A percentile compares a stretch with the other conserved stretches of the same genome.
Evolutionary conservation across 106 monocot species (phyloP).

Genomic region (Apostasia ramifera): DNA sequence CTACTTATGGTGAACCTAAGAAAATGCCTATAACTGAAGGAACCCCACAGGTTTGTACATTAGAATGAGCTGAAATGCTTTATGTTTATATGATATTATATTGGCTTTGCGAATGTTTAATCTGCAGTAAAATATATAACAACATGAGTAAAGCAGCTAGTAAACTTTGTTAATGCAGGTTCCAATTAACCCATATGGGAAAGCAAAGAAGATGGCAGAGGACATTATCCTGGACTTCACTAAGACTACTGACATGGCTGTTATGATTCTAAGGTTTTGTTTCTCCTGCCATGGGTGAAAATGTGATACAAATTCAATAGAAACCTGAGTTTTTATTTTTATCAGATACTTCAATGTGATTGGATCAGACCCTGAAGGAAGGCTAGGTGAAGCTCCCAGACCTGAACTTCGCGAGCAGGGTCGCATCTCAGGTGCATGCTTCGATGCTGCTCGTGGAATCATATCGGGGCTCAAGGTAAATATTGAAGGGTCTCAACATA

Average conservation of each 20-base stretch:
- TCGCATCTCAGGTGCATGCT: constrained; percentile 36
- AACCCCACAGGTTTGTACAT: constrained; percentile 25
- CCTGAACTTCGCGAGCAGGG: constrained; percentile 38
- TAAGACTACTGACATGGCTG: constrained; percentile 24
- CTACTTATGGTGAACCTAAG: constrained; percentile 29
- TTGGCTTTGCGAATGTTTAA: too few relatives aligned
- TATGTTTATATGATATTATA: too few relatives aligned
- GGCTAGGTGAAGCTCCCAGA: constrained; percentile 35
- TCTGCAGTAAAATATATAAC: too few relatives aligned
- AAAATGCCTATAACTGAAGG: constrained; percentile 31
- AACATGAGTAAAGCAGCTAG: too few relatives aligned
- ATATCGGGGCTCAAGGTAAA: constrained; percentile 31
- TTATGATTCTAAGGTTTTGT: constrained; percentile 28
- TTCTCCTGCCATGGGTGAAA: neutral
- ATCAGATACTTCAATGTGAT: constrained; percentile 33
- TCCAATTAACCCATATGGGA: constrained; percentile 34
- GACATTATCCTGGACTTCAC: constrained; percentile 34
- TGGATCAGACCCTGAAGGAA: constrained; percentile 34
- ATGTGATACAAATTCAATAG: neutral
- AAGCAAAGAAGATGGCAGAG: constrained; percentile 36
- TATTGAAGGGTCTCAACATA: neutral
- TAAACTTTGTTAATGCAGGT: constrained; percentile 4
- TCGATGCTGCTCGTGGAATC: constrained; percentile 28
- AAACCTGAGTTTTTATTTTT: neutral
- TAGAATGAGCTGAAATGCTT: too few relatives aligned